Evolutionary conservation across 306 rosid species (phyloP), one percentile per base, ranked within the genome.

Genomic region (Lagenaria siceraria): DNA sequence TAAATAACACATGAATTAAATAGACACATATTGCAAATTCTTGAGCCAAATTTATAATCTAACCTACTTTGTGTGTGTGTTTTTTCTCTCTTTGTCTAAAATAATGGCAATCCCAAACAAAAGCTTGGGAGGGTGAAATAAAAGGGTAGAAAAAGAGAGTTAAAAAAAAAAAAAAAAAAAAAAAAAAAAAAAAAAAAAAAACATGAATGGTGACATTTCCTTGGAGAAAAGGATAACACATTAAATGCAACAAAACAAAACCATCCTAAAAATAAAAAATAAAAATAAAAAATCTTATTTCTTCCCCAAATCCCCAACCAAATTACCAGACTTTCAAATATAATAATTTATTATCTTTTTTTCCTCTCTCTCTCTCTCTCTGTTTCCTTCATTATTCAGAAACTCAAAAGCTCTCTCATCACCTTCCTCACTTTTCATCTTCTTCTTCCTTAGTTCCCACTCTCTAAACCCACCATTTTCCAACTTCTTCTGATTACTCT

Each of bases 401-500:
- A 38, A 66, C 71, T 63, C 19, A 27, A 15, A 29, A 62, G 22
- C 22, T n/a, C 27, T 55, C 5, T 21, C n/a, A 13, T 21, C n/a
- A 13, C 72, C 72, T 33, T 17, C 49, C 72, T 63, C 36, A 31
- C 65, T 33, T 36, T 64, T 33, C 43, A 18, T 36, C 25, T 54
- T 56, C 51, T 65, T 65, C 73, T 65, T 65, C 27, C 73, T 46
- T 46, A 46, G 52, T 66, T 17, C 10, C 74, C 52, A 66, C 68
- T 25, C 64, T 14, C 66, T 6, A 27, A 14, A 29, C 38, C 68
- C 68, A 61, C 40, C 68, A 66, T n/a, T 66, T 66, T 66, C 74
- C 52, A 66, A 38, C 74, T 21, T 31, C 51, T 66, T 66, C 56
- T 69, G 75, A 43, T 42, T 22, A 46, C 75, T 69, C 75, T 69